A percentile compares a stretch with the other conserved stretches of the same genome.
These are phyloP conservation scores for Pseudocercospora ulei DNA, from an alignment of 2,329 filamentous ascomycete genomes.

Conservation along the genomic window DNA sequence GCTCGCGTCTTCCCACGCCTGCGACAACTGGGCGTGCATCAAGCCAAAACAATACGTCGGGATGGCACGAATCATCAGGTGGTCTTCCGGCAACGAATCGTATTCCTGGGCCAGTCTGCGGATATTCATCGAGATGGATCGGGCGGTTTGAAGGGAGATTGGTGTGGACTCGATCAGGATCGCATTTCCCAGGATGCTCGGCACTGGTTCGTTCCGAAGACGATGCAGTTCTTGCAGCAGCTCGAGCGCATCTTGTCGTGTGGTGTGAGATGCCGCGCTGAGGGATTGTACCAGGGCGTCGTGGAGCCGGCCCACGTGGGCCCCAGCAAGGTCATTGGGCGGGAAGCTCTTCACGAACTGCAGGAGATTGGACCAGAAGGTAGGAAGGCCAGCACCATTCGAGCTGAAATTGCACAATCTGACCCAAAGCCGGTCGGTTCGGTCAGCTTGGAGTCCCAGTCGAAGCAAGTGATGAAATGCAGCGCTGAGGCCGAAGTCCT, in stretches of 20 bases:
- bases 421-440: constrained; percentile 17
- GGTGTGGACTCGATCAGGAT: constrained; percentile 71
- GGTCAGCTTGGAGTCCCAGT: background rate
- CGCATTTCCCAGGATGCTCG: constrained; percentile 53
- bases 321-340: constrained; percentile 13
- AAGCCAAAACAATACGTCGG: constrained; percentile 81
- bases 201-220: constrained; percentile 42
- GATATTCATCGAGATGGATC: constrained; percentile 74
- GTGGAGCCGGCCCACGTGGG: constrained; percentile 53
- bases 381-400: constrained; percentile 15
- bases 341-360: constrained; percentile 17
- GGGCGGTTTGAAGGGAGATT: constrained; percentile 62
- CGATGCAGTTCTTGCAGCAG: constrained; percentile 56
- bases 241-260: constrained; percentile 63
- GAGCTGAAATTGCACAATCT: constrained; percentile 20
- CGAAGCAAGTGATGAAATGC: constrained; percentile 22
- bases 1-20: constrained; percentile 77
- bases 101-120: constrained; percentile 65
- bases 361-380: constrained; percentile 29
- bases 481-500: constrained; percentile 21
- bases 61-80: constrained; percentile 61
- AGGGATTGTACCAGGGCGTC: constrained; percentile 62
- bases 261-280: constrained; percentile 60
- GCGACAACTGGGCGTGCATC: constrained; percentile 72
- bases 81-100: constrained; percentile 47